Base-by-base conservation (phyloP, 176 grass and related monocot genomes). In the Thinopyrum elongatum region DNA sequence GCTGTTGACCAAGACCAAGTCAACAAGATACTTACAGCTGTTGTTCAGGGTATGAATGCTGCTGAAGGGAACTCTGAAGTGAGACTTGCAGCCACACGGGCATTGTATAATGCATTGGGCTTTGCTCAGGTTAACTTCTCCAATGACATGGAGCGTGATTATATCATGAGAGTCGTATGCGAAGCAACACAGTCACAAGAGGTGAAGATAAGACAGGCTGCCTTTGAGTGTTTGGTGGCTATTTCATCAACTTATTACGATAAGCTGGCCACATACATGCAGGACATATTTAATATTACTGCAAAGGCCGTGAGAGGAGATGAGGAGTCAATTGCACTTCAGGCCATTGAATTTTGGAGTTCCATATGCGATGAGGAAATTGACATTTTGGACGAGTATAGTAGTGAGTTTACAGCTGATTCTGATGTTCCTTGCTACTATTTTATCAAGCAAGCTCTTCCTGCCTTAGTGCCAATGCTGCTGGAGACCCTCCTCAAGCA, bases 321-420 rank as follows among this genome's bases (percentile, higher is more conserved):
- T 76, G 87, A 97, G 74, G 94, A 97, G 87, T 85, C 91, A 31
- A 92, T 94, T 87, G 94, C 94, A n/a, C 92, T 97, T 75, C 94
- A 97, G 87, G 94, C 94, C 58, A 94, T 97, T 84, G 94, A 97
- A 70, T 97, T 97, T 73, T 97, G 94, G 94, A 97, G 94, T 68
- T 97, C 94, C 53, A 92, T 97, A 71, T 97, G 94, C 79, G 94
- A 97, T 16, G 94, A 97, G 70, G 94, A 97, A 87, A 94, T 97
- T 36, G 94, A 97, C 78, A 94, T 97, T 92, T 90, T 97, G 81
- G 92, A 97, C 31, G 92, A 97, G 53, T 92, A 90, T 59, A 87
- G 85, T 42, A 92, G 82, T 88, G 94, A 97, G 42, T 94, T 91
- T 79, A 94, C 94, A 47, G 94, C 84, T 55, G 89, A 94, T 85